phyloP scores from a whole-genome alignment of 2,329 filamentous ascomycete genomes.

The Tolypocladium inflatum region DNA sequence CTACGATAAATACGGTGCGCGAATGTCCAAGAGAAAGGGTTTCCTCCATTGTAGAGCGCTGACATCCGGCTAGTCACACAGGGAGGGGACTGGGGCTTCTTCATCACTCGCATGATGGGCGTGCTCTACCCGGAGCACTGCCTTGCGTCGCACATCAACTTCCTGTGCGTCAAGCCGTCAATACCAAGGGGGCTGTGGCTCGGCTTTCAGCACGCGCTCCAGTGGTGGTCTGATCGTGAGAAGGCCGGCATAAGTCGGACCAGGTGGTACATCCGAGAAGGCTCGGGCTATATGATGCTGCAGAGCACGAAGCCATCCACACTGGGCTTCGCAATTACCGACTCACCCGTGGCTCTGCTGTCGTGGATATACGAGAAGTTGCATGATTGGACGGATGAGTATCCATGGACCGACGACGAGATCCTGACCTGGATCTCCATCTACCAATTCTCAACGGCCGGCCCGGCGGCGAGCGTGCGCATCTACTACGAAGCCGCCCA shows the following conservation, averaged over 20 bases:
- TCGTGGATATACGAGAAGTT: conserved; percentile 79
- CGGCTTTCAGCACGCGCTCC: neutral
- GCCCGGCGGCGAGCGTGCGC: conserved; percentile 54
- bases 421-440: conserved; percentile 66
- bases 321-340: conserved; percentile 56
- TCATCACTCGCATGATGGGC: conserved; percentile 53
- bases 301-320: conserved; percentile 63
- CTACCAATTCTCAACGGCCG: conserved; percentile 61
- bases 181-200: neutral
- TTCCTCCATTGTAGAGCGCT: neutral
- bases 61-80: conserved; percentile 32
- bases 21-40: neutral
- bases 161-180: conserved; percentile 1
- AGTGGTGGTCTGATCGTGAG: neutral
- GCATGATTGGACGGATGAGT: conserved; percentile 60
- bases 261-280: conserved; percentile 47
- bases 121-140: conserved; percentile 41
- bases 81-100: conserved; percentile 64
- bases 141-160: conserved; percentile 46
- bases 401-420: conserved; percentile 68
- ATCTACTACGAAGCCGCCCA: conserved; percentile 65
- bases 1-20: conserved; percentile 29
- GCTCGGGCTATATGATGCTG: conserved; percentile 23
- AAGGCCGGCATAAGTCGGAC: conserved; percentile 30
- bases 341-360: conserved; percentile 60